Evolutionary conservation across 2,329 filamentous ascomycete genomes (phyloP), one percentile per base, ranked within the genome.

Genomic region (Sclerotinia subarctica): DNA sequence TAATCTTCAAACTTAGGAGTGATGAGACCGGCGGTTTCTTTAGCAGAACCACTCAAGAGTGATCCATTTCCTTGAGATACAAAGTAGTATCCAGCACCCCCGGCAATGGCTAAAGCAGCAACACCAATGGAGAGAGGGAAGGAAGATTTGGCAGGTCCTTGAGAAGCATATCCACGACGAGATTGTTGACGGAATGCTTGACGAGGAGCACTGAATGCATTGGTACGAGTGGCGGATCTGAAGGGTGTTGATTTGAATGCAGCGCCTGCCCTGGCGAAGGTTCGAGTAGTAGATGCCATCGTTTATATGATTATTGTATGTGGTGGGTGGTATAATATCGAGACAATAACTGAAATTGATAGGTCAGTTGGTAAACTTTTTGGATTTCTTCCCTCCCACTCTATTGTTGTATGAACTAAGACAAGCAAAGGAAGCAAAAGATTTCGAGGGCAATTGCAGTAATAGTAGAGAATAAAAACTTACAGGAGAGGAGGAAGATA

Each of bases 1-100:
- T 97, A 98, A 81, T 99, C 93, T 75, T 90, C 89, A 81, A 90
- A 88, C 77, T 86, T 90, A 70, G 93, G 92, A 64, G 83, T 86
- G 82, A 94, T 90, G 74, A 86, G 78, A 75, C 78, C 77, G 72
- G 83, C 81, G 73, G 80, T 81, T 69, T 82, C 77, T 63, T 79
- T 73, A 11, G 77, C 78, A 21, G 79, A 80, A 69, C 76, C 76
- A 49, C 73, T 72, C 49, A 76, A 70, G 24, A 77, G 58, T 38
- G 72, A 73, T 32, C 80, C 79, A 68, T 81, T 82, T 75, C 84
- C 83, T 78, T 86, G 83, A 74, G 82, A 84, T 79, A 89, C 88
- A 79, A 86, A 88, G 78, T 85, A 90, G 79, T 85, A 91, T 69
- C 85, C 88, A 73, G 85, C 89, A 75, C 85, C 90, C 76, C 84